Evolutionary conservation across 2,329 filamentous ascomycete genomes (phyloP).

Genomic region (Sordariomycetes sp.): DNA sequence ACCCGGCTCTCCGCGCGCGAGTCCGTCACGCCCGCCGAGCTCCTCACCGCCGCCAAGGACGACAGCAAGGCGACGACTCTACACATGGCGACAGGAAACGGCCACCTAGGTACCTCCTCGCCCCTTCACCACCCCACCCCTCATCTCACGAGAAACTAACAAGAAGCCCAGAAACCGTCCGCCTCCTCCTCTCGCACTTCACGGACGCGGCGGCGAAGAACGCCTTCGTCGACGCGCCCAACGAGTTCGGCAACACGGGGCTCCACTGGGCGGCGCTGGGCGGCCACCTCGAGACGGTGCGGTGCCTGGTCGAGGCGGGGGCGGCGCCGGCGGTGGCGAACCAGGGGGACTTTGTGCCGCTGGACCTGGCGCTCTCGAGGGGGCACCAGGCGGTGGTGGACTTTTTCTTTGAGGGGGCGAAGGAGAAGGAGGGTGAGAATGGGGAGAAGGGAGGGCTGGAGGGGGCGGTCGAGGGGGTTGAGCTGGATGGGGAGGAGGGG

Average conservation of each 20-base stretch:
- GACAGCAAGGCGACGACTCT: slow-evolving; percentile 68
- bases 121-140: neutral
- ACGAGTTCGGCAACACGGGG: slow-evolving; percentile 78
- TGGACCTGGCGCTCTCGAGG: slow-evolving; percentile 63
- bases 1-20: slow-evolving; percentile 51
- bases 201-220: slow-evolving; percentile 26
- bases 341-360: slow-evolving; percentile 69
- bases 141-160: neutral
- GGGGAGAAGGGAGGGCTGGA: slow-evolving; percentile 13
- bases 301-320: slow-evolving; percentile 60
- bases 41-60: slow-evolving; percentile 63
- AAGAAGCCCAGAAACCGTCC: slow-evolving; percentile 29
- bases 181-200: slow-evolving; percentile 30
- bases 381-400: slow-evolving; percentile 56
- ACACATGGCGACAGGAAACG: slow-evolving; percentile 91
- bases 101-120: slow-evolving; percentile 53
- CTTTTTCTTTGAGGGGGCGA: slow-evolving; percentile 39
- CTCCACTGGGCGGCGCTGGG: slow-evolving; percentile 92
- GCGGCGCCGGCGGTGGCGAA: slow-evolving; percentile 74
- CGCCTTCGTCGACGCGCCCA: slow-evolving; percentile 56
- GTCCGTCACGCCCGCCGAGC: slow-evolving; percentile 44
- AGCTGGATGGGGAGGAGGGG: slow-evolving; percentile 27
- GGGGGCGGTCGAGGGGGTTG: slow-evolving; percentile 22
- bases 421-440: slow-evolving; percentile 29
- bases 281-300: slow-evolving; percentile 72